Evolutionary conservation across 805 yeast genomes (phyloP).

Genomic region (Saccharomyces cerevisiae): DNA sequence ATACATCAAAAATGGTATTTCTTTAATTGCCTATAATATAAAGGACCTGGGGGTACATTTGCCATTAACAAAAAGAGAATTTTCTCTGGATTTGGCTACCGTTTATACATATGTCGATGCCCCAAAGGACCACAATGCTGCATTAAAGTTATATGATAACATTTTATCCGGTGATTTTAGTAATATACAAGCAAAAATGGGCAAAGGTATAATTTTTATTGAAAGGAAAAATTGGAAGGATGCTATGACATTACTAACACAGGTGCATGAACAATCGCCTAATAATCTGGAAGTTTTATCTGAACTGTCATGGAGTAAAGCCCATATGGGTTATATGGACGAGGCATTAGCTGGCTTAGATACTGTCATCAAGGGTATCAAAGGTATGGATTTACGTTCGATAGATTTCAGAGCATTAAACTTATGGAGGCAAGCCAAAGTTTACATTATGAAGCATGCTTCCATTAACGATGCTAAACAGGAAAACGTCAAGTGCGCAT

Average conservation of each 20-base stretch:
- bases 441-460: slow-evolving; percentile 37
- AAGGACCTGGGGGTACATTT: slow-evolving; percentile 42
- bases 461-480: slow-evolving; percentile 7
- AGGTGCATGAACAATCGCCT: slow-evolving; percentile 43
- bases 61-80: slow-evolving; percentile 45
- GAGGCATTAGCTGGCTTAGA: slow-evolving; percentile 33
- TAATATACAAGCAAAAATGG: slow-evolving; percentile 60
- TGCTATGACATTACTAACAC: slow-evolving; percentile 47
- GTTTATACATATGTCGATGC: slow-evolving; percentile 81
- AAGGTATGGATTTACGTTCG: slow-evolving; percentile 46
- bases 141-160: slow-evolving; percentile 59
- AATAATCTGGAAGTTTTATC: slow-evolving; percentile 50
- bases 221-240: slow-evolving; percentile 51
- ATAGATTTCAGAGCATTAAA: slow-evolving; percentile 50
- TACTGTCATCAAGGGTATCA: slow-evolving; percentile 27
- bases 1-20: slow-evolving; percentile 52
- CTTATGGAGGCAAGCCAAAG: slow-evolving; percentile 68
- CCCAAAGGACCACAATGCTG: slow-evolving; percentile 76
- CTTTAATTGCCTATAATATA: slow-evolving; percentile 41
- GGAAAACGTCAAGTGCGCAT: slow-evolving; percentile 40
- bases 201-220: slow-evolving; percentile 69
- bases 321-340: slow-evolving; percentile 45
- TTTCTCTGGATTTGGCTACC: slow-evolving; percentile 61
- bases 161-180: slow-evolving; percentile 41
- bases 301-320: slow-evolving; percentile 74